phyloP scores from a whole-genome alignment of 106 monocot genomes.

The Acorus gramineus region DNA sequence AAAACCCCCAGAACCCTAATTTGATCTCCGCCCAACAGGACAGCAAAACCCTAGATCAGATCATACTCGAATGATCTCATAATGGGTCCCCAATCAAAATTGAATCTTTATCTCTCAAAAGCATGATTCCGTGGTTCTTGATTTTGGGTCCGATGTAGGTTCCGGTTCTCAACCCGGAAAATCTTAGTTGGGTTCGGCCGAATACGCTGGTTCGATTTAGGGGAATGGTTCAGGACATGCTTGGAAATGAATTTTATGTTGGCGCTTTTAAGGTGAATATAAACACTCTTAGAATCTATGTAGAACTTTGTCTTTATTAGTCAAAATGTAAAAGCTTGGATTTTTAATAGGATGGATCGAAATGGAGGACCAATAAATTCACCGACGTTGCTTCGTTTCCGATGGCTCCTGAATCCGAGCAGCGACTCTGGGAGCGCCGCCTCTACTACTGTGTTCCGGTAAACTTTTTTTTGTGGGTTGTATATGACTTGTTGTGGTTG shows the following conservation, averaged over 20 bases:
- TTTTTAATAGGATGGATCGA: slow-evolving; percentile 47
- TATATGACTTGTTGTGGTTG: neutral
- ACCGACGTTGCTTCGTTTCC: slow-evolving; percentile 41
- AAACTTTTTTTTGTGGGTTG: slow-evolving; percentile 10
- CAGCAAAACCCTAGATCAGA: too few relatives aligned
- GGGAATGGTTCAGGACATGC: slow-evolving; percentile 97
- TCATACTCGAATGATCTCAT: too few relatives aligned
- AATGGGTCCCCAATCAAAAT: neutral
- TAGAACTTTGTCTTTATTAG: too few relatives aligned
- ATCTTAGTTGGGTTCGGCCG: slow-evolving; percentile 45
- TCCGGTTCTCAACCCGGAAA: slow-evolving; percentile 54
- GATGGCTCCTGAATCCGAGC: slow-evolving; percentile 39
- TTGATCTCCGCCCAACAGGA: neutral
- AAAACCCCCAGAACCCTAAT: neutral
- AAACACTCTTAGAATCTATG: too few relatives aligned
- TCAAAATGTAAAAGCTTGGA: neutral
- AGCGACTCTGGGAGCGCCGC: slow-evolving; percentile 70
- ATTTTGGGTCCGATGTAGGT: slow-evolving; percentile 25
- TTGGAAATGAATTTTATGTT: slow-evolving; percentile 70
- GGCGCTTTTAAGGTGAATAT: slow-evolving; percentile 73
- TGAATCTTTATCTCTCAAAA: neutral
- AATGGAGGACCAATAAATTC: slow-evolving; percentile 91
- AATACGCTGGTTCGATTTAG: slow-evolving; percentile 83
- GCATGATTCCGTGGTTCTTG: neutral
- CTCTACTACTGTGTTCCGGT: slow-evolving; percentile 81